Conservation (phyloP, 2,329 filamentous ascomycete species). For the Calonectria leucothoes region DNA sequence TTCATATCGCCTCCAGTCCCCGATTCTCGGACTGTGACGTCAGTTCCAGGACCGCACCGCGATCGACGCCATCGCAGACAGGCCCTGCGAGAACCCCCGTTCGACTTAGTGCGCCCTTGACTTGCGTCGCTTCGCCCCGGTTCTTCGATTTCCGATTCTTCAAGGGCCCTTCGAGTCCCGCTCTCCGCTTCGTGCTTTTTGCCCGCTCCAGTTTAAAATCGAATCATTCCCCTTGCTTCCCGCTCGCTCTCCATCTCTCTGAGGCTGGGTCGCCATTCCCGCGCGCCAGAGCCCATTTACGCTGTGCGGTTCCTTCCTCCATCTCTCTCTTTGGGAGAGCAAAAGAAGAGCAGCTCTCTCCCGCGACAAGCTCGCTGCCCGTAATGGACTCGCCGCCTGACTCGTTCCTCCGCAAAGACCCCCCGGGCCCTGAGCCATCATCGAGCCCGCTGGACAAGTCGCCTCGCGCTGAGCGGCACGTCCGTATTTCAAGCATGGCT, state of each 20-base stretch:
- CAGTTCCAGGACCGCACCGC: slow-evolving; percentile 1
- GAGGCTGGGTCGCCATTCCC: neutral
- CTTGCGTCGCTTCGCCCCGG: slow-evolving; percentile 3
- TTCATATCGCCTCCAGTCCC: neutral
- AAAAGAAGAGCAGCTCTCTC: neutral
- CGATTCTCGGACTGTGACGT: slow-evolving; percentile 26
- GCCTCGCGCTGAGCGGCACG: neutral
- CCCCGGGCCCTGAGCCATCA: slow-evolving; percentile 6
- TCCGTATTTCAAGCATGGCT: slow-evolving; percentile 17
- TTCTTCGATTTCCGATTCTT: slow-evolving; percentile 12
- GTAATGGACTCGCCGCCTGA: slow-evolving; percentile 41
- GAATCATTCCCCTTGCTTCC: neutral
- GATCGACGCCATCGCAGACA: slow-evolving; percentile 26
- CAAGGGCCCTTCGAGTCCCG: slow-evolving; percentile 4
- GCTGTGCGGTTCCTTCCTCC: neutral
- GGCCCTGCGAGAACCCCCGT: neutral
- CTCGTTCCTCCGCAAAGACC: slow-evolving; percentile 26
- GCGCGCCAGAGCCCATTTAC: neutral
- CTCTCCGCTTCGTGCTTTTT: neutral
- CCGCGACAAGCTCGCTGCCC: neutral
- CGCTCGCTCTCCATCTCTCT: neutral
- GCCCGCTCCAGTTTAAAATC: neutral
- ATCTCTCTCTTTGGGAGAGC: neutral
- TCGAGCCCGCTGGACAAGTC: neutral
- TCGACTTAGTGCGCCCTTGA: slow-evolving; percentile 20